These are phyloP conservation scores for Monoraphidium neglectum DNA, from an alignment of 139 green algal genomes.

Conservation along the genomic window DNA sequence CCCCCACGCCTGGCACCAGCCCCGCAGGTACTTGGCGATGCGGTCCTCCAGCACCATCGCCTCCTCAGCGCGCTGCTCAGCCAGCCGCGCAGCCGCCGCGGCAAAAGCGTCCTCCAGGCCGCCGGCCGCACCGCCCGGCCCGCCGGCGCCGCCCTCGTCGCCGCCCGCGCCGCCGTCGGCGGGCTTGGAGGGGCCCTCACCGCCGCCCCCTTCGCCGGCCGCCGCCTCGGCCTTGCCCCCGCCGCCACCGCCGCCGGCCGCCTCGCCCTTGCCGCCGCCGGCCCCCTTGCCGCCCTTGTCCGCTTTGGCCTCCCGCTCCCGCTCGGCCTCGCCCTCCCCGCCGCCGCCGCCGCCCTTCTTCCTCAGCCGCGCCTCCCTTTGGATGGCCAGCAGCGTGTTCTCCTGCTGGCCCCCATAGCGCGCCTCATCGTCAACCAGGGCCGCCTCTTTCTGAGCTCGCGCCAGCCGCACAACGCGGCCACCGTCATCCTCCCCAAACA, in stretches of 20 bases:
- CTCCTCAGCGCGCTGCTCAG: constrained; percentile 58
- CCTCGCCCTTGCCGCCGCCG: background rate
- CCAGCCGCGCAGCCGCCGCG: constrained; percentile 58
- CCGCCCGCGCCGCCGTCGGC: background rate
- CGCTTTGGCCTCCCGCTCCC: too few relatives aligned
- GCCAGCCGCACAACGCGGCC: constrained; percentile 61
- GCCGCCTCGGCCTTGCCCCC: constrained; percentile 1
- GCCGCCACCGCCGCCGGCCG: background rate
- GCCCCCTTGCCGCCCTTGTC: background rate
- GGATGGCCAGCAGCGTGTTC: constrained; percentile 73
- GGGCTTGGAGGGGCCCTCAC: background rate
- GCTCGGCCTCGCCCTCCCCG: constrained; percentile 12
- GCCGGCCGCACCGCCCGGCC: background rate
- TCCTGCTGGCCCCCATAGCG: constrained; percentile 59
- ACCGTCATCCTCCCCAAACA: constrained; percentile 89
- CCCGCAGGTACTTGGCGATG: constrained; percentile 53
- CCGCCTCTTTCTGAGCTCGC: constrained; percentile 61
- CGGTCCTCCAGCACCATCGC: constrained; percentile 72
- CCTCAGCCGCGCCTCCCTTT: constrained; percentile 44
- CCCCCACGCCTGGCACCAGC: constrained; percentile 84
- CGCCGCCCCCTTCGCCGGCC: background rate
- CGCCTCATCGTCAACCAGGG: constrained; percentile 64
- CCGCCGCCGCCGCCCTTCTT: constrained; percentile 19
- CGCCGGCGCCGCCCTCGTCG: background rate
- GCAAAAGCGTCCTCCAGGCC: constrained; percentile 42